These are phyloP conservation scores for Tillandsia fasciculata DNA, from an alignment of 176 grass and related monocot species.

Conservation along the genomic window DNA sequence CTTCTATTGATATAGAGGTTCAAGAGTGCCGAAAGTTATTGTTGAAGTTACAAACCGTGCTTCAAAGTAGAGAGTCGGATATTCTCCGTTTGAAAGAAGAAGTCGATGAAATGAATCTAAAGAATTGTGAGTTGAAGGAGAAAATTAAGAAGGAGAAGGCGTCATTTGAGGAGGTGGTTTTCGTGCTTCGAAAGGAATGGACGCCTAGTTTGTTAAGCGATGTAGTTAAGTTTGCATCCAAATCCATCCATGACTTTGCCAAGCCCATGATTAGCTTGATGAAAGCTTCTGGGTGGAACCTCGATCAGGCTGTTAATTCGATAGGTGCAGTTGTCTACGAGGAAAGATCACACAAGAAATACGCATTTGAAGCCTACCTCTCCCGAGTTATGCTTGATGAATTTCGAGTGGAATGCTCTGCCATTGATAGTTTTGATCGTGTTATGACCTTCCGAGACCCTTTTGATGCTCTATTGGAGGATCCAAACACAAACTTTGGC, in stretches of 20 bases:
- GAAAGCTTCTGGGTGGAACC: slow-evolving; percentile 58
- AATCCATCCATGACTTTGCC: slow-evolving; percentile 58
- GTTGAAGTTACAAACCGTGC: slow-evolving; percentile 43
- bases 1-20: slow-evolving; percentile 25
- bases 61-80: slow-evolving; percentile 59
- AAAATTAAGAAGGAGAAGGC: slow-evolving; percentile 25
- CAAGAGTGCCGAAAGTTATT: slow-evolving; percentile 40
- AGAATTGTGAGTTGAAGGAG: slow-evolving; percentile 33
- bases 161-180: slow-evolving; percentile 7
- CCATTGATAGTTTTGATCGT: slow-evolving; percentile 34
- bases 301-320: slow-evolving; percentile 15
- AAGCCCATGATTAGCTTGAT: slow-evolving; percentile 43
- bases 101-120: slow-evolving; percentile 35
- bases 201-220: slow-evolving; percentile 37
- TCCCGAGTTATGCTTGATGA: slow-evolving; percentile 41
- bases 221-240: slow-evolving; percentile 29
- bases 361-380: slow-evolving; percentile 56
- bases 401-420: slow-evolving; percentile 16
- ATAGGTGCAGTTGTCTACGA: slow-evolving; percentile 33
- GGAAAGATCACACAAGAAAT: slow-evolving; percentile 55
- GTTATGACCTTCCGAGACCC: slow-evolving; percentile 51
- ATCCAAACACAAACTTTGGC: slow-evolving; percentile 55
- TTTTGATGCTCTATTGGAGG: slow-evolving; percentile 50
- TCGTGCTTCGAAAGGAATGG: slow-evolving; percentile 10
- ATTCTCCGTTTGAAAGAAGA: slow-evolving; percentile 39